Evolutionary conservation across 2,329 filamentous ascomycete species (phyloP).

Genomic region (Venturiaceae sp.): DNA sequence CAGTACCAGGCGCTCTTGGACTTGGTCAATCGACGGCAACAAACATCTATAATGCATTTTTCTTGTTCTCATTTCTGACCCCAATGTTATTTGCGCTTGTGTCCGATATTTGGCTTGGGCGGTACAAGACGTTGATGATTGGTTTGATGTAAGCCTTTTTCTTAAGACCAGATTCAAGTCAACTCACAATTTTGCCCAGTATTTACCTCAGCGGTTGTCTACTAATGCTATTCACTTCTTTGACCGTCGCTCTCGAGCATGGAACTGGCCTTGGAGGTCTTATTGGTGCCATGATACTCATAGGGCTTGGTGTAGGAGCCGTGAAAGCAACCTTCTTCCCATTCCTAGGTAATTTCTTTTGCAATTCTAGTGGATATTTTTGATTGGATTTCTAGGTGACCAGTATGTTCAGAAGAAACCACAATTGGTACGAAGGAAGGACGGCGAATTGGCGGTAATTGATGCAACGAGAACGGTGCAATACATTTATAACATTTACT

Average conservation of each 20-base stretch:
- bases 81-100: constrained; percentile 26
- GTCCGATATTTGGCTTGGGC: constrained; percentile 28
- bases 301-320: constrained; percentile 29
- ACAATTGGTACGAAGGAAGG: constrained; percentile 12
- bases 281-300: constrained; percentile 21
- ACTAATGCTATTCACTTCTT: constrained; percentile 17
- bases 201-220: constrained; percentile 12
- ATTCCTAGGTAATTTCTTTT: constrained; percentile 24
- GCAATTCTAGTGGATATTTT: too few species aligned
- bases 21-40: constrained; percentile 33
- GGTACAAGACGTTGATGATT: constrained; percentile 25
- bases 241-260: constrained; percentile 13
- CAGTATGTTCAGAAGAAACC: constrained; percentile 20
- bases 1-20: constrained; percentile 24
- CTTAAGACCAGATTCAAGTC: not conserved
- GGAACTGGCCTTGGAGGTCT: constrained; percentile 16
- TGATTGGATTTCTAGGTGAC: too few species aligned
- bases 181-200: not conserved
- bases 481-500: constrained; percentile 30
- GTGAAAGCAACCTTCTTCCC: constrained; percentile 24
- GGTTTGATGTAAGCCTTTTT: constrained; percentile 18
- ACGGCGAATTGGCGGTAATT: constrained; percentile 24
- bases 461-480: constrained; percentile 23
- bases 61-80: constrained; percentile 37
- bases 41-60: constrained; percentile 46